Evolutionary conservation across 2,329 filamentous ascomycete genomes (phyloP), one percentile per base, ranked within the genome.

Genomic region (Claviceps sp.): DNA sequence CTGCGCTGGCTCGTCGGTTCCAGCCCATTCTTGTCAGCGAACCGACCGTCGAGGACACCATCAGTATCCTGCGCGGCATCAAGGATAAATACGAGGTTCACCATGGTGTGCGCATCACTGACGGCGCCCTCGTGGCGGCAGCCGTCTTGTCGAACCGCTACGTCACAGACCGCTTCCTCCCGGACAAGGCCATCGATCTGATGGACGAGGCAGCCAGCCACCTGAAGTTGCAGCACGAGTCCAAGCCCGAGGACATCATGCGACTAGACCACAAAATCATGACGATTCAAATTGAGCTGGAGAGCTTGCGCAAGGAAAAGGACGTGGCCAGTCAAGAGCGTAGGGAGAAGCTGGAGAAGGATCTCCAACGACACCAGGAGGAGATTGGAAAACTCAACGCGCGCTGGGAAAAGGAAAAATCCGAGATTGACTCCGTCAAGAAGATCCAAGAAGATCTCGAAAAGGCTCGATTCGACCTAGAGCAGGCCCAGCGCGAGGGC

Each of bases 61-160:
- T 98, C 56, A 95, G 89, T 49, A 97, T 98, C 53, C 73, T 98
- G 1, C 82, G 93, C 62, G 93, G 91, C 48, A 96, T 98, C 72
- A 97, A 97, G 64, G 90, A 97, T 63, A 88, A 89, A 58, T 98
- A 98, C 62, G 93, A 97, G 66, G 88, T 97, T 0, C 93, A 97
- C 59, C 93, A 98, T 62, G 91, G 93, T 68, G 91, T 97, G 0
- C 79, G 90, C 51, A 97, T 98, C 58, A 95, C 89, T 0, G 93
- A 97, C 61, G 85, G 86, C 2, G 89, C 93, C 6, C 72, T 97
- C 11, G 91, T 98, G 14, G 89, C 93, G 1, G 91, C 93, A 2
- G 90, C 91, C 2, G 87, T 88, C 0, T 87, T 94, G 64, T 93
- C 87, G 56, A 97, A 97, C 62, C 85, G 93, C 50, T 98, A 97